These are phyloP conservation scores for Cryptomeria japonica DNA, from an alignment of 75 land plant genomes.

Conservation along the genomic window DNA sequence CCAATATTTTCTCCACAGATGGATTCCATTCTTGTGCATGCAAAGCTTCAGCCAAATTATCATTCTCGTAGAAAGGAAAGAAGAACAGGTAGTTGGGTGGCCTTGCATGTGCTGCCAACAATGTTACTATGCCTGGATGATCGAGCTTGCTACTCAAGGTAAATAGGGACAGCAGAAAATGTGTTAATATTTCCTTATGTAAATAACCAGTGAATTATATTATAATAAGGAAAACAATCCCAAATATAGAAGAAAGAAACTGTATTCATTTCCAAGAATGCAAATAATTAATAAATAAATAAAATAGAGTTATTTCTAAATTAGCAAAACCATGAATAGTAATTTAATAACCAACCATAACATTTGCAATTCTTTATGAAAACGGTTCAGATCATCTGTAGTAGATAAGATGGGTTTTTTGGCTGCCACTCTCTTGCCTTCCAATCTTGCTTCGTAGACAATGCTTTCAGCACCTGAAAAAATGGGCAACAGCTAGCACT, in stretches of 20 bases:
- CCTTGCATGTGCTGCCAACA: conserved; percentile 87
- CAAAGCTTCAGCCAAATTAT: conserved; percentile 70
- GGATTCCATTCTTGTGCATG: conserved; percentile 85
- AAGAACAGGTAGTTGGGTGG: conserved; percentile 94
- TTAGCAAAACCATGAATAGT: neutral
- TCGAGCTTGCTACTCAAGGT: conserved; percentile 57
- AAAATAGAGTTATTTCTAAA: neutral
- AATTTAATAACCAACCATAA: conserved; percentile 48
- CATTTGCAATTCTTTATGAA: conserved; percentile 79
- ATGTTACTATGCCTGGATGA: conserved; percentile 70
- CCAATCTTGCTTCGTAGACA: conserved; percentile 79
- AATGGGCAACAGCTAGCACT: neutral
- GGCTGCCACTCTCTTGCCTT: conserved; percentile 68
- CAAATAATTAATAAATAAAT: neutral
- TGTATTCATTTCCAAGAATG: neutral
- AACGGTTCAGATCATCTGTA: conserved; percentile 74
- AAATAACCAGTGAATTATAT: neutral
- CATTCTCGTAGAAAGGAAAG: conserved; percentile 63
- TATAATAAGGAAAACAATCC: neutral
- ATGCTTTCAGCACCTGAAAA: conserved; percentile 79
- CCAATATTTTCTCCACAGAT: conserved; percentile 36
- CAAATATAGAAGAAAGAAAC: conserved; percentile 2
- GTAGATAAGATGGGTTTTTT: conserved; percentile 89
- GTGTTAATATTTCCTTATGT: neutral
- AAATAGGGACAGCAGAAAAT: conserved; percentile 8